phyloP scores from a whole-genome alignment of 2,329 filamentous ascomycete genomes.

The Diaporthe citrichinensis region DNA sequence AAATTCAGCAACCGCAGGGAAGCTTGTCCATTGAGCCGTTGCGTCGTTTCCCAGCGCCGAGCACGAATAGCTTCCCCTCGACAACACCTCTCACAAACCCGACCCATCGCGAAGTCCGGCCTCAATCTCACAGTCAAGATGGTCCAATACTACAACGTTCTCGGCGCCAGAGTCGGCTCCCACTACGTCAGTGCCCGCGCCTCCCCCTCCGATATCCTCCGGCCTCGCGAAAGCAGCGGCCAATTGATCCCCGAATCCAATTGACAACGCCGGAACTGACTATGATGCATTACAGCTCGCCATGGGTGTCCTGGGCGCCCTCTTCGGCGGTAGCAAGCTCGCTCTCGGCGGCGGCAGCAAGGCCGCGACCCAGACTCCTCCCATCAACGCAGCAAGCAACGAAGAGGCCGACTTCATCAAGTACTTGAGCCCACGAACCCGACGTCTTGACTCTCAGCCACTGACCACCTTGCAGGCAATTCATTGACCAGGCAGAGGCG shows the following conservation, averaged over 20 bases:
- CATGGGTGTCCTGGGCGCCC: constrained; percentile 66
- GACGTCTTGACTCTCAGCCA: constrained; percentile 25
- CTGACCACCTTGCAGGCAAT: constrained; percentile 56
- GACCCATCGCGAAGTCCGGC: constrained; percentile 46
- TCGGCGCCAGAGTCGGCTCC: constrained; percentile 72
- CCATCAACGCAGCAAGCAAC: constrained; percentile 73
- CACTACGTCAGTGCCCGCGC: constrained; percentile 67
- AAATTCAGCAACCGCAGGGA: constrained; percentile 42
- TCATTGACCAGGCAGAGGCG: constrained; percentile 59
- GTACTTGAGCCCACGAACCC: constrained; percentile 57
- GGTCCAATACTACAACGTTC: constrained; percentile 67
- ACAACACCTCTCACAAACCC: constrained; percentile 48
- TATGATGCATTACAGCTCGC: constrained; percentile 61
- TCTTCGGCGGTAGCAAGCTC: constrained; percentile 65
- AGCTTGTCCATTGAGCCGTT: constrained; percentile 37
- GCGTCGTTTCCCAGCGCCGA: constrained; percentile 41
- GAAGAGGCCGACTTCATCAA: constrained; percentile 77
- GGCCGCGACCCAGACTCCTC: constrained; percentile 61
- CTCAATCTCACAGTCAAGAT: constrained; percentile 56
- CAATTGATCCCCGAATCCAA: constrained; percentile 2
- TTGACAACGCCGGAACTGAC: constrained; percentile 44
- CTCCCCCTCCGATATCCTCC: constrained; percentile 5
- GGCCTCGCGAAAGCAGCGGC: constrained; percentile 1
- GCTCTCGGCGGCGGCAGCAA: constrained; percentile 62
- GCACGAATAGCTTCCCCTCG: constrained; percentile 44